phyloP scores from a whole-genome alignment of 257 asterid genomes.

The Rhazya stricta region DNA sequence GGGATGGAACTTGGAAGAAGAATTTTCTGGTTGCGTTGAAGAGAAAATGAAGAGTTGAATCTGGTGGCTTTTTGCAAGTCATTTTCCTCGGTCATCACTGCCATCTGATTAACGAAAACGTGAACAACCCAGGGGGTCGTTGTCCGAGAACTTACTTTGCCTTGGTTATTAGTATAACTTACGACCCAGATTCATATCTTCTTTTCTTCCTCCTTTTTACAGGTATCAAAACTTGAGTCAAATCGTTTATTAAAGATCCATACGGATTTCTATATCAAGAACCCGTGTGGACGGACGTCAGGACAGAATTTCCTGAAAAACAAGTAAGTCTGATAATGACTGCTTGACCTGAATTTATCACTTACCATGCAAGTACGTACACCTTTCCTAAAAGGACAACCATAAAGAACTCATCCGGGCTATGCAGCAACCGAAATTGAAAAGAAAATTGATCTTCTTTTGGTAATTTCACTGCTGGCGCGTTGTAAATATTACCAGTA shows the following conservation, averaged over 20 bases:
- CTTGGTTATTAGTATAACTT: no score
- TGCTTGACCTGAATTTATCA: background rate
- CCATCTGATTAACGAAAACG: background rate
- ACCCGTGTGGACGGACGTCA: no score
- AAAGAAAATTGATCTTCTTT: no score
- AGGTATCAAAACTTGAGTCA: background rate
- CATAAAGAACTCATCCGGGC: background rate
- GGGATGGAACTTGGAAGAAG: no score
- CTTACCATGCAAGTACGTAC: background rate
- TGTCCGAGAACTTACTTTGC: background rate
- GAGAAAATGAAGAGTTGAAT: background rate
- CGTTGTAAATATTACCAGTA: no score
- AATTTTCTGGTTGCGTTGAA: background rate
- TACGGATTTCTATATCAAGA: background rate
- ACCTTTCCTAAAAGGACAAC: background rate
- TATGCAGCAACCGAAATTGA: no score
- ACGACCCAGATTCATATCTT: background rate
- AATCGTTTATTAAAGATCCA: background rate
- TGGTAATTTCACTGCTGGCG: no score
- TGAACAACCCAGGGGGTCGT: background rate
- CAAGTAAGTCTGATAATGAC: background rate
- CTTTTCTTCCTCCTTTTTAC: background rate
- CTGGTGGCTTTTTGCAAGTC: conserved; percentile 1
- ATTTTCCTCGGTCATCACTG: background rate
- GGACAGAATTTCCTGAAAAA: background rate